Evolutionary conservation across 345 rosid species (phyloP).

Genomic region (Iberis pinnata): DNA sequence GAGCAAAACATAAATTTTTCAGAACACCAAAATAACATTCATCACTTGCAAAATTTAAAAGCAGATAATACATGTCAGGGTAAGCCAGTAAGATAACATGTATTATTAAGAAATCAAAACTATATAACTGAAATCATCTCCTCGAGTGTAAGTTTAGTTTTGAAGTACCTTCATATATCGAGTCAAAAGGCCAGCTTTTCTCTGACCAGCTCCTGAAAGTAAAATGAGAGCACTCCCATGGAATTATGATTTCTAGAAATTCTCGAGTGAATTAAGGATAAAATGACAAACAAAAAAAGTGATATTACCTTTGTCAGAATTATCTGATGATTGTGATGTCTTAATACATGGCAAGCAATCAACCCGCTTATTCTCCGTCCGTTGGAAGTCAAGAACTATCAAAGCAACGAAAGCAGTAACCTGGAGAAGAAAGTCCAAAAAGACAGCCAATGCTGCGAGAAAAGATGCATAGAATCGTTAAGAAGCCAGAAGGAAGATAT

Average conservation of each 20-base stretch:
- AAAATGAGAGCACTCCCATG: slow-evolving; percentile 26
- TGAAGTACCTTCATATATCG: slow-evolving; percentile 80
- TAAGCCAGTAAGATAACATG: too few species aligned
- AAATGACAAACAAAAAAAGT: background rate
- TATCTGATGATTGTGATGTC: slow-evolving; percentile 41
- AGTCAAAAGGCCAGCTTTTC: slow-evolving; percentile 68
- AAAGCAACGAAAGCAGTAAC: slow-evolving; percentile 95
- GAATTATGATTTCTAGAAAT: too few species aligned
- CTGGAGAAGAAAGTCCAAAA: slow-evolving; percentile 92
- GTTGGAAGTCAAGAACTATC: slow-evolving; percentile 77
- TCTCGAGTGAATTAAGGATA: slow-evolving; percentile 12
- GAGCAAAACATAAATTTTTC: slow-evolving; percentile 4
- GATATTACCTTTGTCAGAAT: slow-evolving; percentile 57
- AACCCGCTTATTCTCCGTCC: slow-evolving; percentile 65
- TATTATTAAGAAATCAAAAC: background rate
- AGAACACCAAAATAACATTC: slow-evolving; percentile 11
- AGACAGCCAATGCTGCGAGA: slow-evolving; percentile 82
- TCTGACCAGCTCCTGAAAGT: slow-evolving; percentile 50
- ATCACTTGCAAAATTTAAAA: background rate
- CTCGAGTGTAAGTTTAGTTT: background rate
- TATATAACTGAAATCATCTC: slow-evolving; percentile 6
- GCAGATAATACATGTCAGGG: background rate
- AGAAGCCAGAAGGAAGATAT: slow-evolving; percentile 1
- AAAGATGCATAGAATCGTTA: slow-evolving; percentile 24
- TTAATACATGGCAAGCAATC: slow-evolving; percentile 91